A percentile compares a stretch with the other conserved stretches of the same genome.
phyloP scores from a whole-genome alignment of 2,329 filamentous ascomycete genomes.

The Bretziella fagacearum region DNA sequence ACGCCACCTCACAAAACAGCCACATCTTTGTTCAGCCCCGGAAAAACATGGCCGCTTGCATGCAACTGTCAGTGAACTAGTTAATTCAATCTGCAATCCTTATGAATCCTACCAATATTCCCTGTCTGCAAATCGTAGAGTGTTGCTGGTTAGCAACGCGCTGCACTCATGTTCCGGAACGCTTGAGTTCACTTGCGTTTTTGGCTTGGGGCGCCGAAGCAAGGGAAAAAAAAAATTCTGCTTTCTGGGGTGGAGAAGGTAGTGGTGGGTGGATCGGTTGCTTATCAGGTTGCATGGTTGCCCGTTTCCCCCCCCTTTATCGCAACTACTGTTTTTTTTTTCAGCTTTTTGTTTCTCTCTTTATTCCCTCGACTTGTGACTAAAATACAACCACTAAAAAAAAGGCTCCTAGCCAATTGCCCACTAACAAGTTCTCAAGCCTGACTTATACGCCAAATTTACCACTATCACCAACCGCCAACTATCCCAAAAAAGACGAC shows the following conservation, averaged over 20 bases:
- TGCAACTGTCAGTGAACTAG: neutral
- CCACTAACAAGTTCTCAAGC: constrained; percentile 11
- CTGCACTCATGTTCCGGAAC: neutral
- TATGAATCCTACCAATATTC: neutral
- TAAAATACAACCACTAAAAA: constrained; percentile 12
- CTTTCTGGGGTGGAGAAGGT: constrained; percentile 11
- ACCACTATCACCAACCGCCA: constrained; percentile 13
- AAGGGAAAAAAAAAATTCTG: constrained; percentile 9
- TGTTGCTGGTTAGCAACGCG: constrained; percentile 10
- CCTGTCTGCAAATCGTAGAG: neutral
- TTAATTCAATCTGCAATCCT: neutral
- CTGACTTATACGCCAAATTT: constrained; percentile 11
- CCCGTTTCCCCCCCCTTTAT: constrained; percentile 7
- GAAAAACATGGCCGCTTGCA: neutral
- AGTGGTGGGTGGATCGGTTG: constrained; percentile 5
- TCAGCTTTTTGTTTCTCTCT: constrained; percentile 3
- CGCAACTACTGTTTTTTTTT: neutral
- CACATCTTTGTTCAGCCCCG: neutral
- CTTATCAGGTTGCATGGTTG: constrained; percentile 11
- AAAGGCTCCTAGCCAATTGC: neutral
- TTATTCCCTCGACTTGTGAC: neutral
- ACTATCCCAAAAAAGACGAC: constrained; percentile 1
- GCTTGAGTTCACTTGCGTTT: neutral
- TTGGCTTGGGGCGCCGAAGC: neutral
- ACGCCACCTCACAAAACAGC: neutral